phyloP scores from a whole-genome alignment of 441 rosid species.

The Codiaeum variegatum region DNA sequence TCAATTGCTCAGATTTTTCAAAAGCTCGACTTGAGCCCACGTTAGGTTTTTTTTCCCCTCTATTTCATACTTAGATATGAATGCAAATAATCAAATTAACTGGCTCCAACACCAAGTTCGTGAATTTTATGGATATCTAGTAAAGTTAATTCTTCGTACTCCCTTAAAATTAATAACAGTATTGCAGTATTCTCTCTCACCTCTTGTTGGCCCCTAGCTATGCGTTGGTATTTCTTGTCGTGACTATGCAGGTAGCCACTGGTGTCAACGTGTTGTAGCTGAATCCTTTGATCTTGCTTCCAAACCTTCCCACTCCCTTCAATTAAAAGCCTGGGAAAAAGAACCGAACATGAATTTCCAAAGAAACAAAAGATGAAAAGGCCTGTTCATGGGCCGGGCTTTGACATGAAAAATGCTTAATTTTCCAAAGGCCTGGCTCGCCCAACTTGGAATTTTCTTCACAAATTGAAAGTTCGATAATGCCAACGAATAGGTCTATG shows the following conservation, averaged over 20 bases:
- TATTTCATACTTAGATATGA: no score
- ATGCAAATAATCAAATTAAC: no score
- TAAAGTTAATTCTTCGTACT: background rate
- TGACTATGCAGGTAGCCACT: slow-evolving; percentile 92
- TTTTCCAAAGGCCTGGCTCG: background rate
- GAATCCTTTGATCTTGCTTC: slow-evolving; percentile 86
- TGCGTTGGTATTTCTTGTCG: slow-evolving; percentile 86
- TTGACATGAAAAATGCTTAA: no score
- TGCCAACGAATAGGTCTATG: no score
- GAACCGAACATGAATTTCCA: slow-evolving; percentile 1
- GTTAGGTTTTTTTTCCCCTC: no score
- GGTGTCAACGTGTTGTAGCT: slow-evolving; percentile 93
- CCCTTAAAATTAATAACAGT: background rate
- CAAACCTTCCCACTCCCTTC: slow-evolving; percentile 93
- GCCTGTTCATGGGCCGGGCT: no score
- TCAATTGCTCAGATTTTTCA: no score
- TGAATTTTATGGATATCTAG: background rate
- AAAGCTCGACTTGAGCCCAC: no score
- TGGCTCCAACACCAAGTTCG: background rate
- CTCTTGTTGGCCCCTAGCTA: slow-evolving; percentile 99
- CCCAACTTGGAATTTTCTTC: background rate
- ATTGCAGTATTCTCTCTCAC: slow-evolving; percentile 32
- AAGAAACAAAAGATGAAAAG: slow-evolving; percentile 7
- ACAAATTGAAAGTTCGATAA: background rate
- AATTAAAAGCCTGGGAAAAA: slow-evolving; percentile 56